Conservation (phyloP, 2,329 filamentous ascomycete species). For the Didymella keratinophila region DNA sequence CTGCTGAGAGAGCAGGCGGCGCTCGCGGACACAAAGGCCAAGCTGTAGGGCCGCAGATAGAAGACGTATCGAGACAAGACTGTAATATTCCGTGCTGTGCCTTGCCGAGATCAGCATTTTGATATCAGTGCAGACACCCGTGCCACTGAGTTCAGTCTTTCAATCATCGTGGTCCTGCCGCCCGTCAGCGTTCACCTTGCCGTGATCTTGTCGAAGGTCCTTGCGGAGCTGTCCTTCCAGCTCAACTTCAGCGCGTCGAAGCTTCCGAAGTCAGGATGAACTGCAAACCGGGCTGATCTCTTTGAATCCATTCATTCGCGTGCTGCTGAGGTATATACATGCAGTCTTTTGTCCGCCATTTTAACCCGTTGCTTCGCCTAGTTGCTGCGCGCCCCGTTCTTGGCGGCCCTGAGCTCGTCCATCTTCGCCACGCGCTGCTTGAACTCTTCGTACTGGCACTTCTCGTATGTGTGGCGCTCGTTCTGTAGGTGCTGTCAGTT, state of each 20-base stretch:
- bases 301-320: conserved; percentile 1
- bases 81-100: neutral
- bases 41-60: conserved; percentile 31
- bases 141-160: neutral
- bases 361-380: too few relatives aligned
- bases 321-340: conserved; percentile 46
- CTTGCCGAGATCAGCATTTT: neutral
- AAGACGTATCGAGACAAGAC: neutral
- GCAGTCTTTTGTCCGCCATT: conserved; percentile 13
- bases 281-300: neutral
- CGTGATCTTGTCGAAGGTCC: neutral
- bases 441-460: conserved; percentile 99
- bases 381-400: conserved; percentile 86
- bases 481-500: conserved; percentile 64
- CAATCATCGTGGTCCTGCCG: neutral
- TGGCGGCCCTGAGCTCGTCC: conserved; percentile 90
- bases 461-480: conserved; percentile 97
- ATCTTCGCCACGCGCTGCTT: conserved; percentile 99
- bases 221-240: neutral
- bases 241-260: neutral
- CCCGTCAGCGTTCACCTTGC: neutral
- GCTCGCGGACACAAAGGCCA: conserved; percentile 40
- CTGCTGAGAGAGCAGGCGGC: conserved; percentile 64
- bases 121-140: too few relatives aligned
- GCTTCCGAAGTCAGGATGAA: neutral